Conservation (phyloP, 805 yeast species). For the Kuraishia molischiana region DNA sequence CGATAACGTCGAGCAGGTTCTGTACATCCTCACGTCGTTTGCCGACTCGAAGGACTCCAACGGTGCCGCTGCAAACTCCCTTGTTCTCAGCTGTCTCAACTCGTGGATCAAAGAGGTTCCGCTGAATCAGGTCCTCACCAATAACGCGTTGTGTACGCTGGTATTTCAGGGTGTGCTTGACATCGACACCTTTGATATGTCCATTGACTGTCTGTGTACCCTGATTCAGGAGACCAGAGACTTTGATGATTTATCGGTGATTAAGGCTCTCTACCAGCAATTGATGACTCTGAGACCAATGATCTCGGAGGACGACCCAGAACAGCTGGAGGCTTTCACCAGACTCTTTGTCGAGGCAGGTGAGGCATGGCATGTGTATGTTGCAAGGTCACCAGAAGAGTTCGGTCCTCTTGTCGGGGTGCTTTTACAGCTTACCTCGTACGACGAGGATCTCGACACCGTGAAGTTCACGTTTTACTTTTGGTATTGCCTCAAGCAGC, state of each 20-base stretch:
- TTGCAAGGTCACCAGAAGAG: conserved; percentile 60
- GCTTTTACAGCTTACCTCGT: conserved; percentile 58
- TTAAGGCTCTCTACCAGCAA: conserved; percentile 60
- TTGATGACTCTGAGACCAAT: conserved; percentile 51
- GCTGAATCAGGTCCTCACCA: conserved; percentile 53
- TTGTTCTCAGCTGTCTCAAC: conserved; percentile 65
- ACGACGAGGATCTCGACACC: conserved; percentile 78
- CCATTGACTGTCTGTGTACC: conserved; percentile 80
- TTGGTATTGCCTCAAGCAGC: conserved; percentile 77
- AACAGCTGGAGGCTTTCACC: conserved; percentile 58
- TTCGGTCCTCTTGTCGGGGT: conserved; percentile 70
- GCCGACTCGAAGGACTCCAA: conserved; percentile 15
- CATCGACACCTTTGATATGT: conserved; percentile 69
- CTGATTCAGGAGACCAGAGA: conserved; percentile 78
- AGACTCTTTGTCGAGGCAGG: conserved; percentile 86
- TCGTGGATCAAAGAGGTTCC: conserved; percentile 91
- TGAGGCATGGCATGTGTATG: conserved; percentile 87
- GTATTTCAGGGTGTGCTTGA: conserved; percentile 51
- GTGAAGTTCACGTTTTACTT: conserved; percentile 87
- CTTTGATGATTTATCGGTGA: conserved; percentile 48
- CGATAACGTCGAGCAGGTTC: conserved; percentile 57
- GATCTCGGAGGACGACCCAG: conserved; percentile 50
- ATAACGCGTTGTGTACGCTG: conserved; percentile 54
- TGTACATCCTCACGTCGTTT: conserved; percentile 49
- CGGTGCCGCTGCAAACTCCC: conserved; percentile 16